A percentile compares a stretch with the other conserved stretches of the same genome.
Evolutionary conservation across 2,329 filamentous ascomycete species (phyloP).

Genomic region (Cadophora gregata): DNA sequence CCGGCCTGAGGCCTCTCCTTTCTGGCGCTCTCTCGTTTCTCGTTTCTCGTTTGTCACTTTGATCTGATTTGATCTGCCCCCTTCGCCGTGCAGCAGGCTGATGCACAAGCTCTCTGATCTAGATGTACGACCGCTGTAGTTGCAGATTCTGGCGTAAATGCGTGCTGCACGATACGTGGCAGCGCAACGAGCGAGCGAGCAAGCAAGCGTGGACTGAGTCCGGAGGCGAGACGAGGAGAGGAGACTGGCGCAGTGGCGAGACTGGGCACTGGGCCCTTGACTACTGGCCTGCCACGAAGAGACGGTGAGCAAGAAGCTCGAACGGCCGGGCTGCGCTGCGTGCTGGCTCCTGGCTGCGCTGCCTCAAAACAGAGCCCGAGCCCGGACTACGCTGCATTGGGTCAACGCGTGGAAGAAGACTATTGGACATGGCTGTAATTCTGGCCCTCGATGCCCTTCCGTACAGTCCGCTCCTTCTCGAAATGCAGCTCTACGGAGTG

Average conservation of each 20-base stretch:
- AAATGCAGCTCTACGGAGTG: neutral
- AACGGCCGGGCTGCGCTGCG: slow-evolving; percentile 20
- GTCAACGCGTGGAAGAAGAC: neutral
- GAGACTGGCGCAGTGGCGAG: no score
- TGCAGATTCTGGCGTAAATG: slow-evolving; percentile 41
- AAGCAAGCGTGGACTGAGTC: no score
- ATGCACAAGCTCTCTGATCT: slow-evolving; percentile 39
- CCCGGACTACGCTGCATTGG: slow-evolving; percentile 5
- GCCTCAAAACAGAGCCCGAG: slow-evolving; percentile 23
- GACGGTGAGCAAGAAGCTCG: slow-evolving; percentile 16
- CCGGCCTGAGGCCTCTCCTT: no score
- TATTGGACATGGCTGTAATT: slow-evolving; percentile 7
- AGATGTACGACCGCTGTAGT: slow-evolving; percentile 38
- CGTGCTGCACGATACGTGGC: slow-evolving; percentile 41
- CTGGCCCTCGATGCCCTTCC: slow-evolving; percentile 1
- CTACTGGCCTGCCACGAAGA: slow-evolving; percentile 8
- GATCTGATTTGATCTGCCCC: slow-evolving; percentile 33
- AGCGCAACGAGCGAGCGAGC: slow-evolving; percentile 29
- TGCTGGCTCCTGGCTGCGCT: neutral
- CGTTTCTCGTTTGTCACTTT: neutral
- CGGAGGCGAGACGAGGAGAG: no score
- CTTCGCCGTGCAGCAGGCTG: slow-evolving; percentile 33
- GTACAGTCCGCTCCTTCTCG: neutral
- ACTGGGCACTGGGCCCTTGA: neutral
- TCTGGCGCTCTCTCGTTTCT: neutral